Conservation (phyloP, 2,329 filamentous ascomycete genomes). For the Colletotrichum sp. region DNA sequence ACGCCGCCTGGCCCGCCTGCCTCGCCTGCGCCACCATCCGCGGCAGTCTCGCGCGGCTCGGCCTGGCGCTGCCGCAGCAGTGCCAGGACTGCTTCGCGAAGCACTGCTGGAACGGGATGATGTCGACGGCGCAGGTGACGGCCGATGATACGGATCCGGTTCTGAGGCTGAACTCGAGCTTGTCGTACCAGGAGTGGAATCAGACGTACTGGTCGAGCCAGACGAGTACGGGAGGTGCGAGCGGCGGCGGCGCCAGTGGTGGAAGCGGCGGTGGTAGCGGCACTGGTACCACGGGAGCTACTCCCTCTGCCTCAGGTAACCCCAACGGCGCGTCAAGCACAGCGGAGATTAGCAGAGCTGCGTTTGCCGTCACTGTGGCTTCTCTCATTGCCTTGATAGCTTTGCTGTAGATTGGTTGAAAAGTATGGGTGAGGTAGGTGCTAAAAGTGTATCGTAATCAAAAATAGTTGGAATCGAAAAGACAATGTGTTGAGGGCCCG, state of each 20-base stretch:
- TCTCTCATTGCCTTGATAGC: background rate
- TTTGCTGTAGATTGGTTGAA: background rate
- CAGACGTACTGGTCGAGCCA: constrained; percentile 5
- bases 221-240: background rate
- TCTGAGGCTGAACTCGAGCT: constrained; percentile 23
- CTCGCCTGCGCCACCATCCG: constrained; percentile 81
- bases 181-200: constrained; percentile 30
- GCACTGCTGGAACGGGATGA: constrained; percentile 30
- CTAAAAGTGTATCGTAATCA: background rate
- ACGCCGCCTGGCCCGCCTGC: constrained; percentile 76
- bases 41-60: constrained; percentile 61
- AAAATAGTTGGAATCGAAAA: background rate
- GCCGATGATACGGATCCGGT: constrained; percentile 22
- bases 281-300: background rate
- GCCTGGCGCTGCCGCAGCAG: constrained; percentile 23
- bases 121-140: constrained; percentile 10
- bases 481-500: background rate
- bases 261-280: background rate
- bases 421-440: background rate
- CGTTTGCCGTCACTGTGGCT: background rate
- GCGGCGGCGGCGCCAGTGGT: background rate
- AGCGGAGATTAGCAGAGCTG: background rate
- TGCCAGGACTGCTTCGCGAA: constrained; percentile 29
- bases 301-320: background rate
- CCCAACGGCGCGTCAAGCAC: background rate